Evolutionary conservation across 2,329 filamentous ascomycete species (phyloP), one percentile per base, ranked within the genome.

Genomic region (Colletotrichum nymphaeae): DNA sequence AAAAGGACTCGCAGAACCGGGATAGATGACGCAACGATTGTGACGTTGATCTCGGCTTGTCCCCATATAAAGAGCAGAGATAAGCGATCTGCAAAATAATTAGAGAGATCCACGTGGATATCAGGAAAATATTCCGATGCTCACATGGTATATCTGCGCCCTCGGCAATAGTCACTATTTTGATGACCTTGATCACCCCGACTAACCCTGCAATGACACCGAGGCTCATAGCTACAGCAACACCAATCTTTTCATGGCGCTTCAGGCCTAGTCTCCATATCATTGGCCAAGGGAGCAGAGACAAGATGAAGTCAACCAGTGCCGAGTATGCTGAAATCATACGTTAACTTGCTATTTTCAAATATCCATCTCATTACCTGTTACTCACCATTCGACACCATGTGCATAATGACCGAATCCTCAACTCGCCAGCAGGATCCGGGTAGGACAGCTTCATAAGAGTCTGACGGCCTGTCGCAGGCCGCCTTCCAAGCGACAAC

Each of bases 221-320:
- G 68, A 79, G 69, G 62, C 77, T 78, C 72, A 80, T 78, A 14
- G 77, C 78, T 2, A 76, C 53, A 11, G 77, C 76, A n/a, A 77
- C 77, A 12, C 78, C 72, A 14, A 79, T 70, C 70, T 78, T 80
- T 53, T 80, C 78, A 53, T 77, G 75, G 1, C 73, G 62, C 63
- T 78, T 77, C 77, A 80, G 79, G 32, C 78, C 75, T 2, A 80
- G 67, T 3, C 75, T 75, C 77, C 77, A 76, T 35, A 80, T 58
- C 14, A 79, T 74, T 32, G 76, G 75, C 76, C 78, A 79, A 5
- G 79, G 77, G 6, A 78, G 64, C 19, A 78, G 52, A 3, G 69
- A 66, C 19, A 72, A 32, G n/a, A 32, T 22, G 22, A 72, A 68
- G 32, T 72, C 69, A 6, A 69, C 59, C 11, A 72, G 35, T 16